Evolutionary conservation across 1,284 basidiomycete species (phyloP).

Genomic region (Fistulinella cinereoalba): DNA sequence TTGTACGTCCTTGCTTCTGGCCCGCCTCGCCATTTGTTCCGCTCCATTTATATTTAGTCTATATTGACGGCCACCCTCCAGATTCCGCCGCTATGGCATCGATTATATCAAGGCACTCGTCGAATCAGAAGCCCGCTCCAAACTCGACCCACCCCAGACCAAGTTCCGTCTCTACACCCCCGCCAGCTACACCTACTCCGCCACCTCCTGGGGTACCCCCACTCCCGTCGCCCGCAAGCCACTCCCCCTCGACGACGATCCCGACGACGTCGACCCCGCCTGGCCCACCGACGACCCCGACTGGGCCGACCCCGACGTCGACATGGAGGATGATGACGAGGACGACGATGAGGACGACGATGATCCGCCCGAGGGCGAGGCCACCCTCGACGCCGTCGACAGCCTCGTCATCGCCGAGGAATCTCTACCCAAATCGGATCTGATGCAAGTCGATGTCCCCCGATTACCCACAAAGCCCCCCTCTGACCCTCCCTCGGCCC

Average conservation of each 20-base stretch:
- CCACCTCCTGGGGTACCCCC: conserved; percentile 19
- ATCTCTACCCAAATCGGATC: not conserved
- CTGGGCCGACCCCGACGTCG: conserved; percentile 28
- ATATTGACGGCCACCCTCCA: conserved; percentile 3
- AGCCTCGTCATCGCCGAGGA: conserved; percentile 13
- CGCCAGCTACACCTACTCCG: conserved; percentile 31
- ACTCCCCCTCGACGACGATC: conserved; percentile 14
- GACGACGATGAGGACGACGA: conserved; percentile 33
- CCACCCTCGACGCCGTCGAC: conserved; percentile 13
- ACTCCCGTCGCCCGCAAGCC: conserved; percentile 14
- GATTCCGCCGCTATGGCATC: conserved; percentile 31
- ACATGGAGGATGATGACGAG: conserved; percentile 34
- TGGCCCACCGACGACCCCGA: conserved; percentile 28
- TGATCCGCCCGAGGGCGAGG: conserved; percentile 18
- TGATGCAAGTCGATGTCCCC: conserved; percentile 6
- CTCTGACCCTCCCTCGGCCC: not conserved
- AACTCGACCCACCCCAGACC: conserved; percentile 13
- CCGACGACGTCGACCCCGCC: conserved; percentile 18
- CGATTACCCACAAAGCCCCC: conserved; percentile 1
- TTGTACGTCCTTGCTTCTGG: conserved; percentile 22
- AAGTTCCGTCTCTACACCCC: conserved; percentile 31
- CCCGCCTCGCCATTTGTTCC: too few species aligned
- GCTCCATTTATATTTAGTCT: conserved; percentile 4
- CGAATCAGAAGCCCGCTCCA: conserved; percentile 25
- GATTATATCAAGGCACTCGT: conserved; percentile 35